phyloP scores from a whole-genome alignment of 2,329 filamentous ascomycete genomes.

The Diaporthe sp. region DNA sequence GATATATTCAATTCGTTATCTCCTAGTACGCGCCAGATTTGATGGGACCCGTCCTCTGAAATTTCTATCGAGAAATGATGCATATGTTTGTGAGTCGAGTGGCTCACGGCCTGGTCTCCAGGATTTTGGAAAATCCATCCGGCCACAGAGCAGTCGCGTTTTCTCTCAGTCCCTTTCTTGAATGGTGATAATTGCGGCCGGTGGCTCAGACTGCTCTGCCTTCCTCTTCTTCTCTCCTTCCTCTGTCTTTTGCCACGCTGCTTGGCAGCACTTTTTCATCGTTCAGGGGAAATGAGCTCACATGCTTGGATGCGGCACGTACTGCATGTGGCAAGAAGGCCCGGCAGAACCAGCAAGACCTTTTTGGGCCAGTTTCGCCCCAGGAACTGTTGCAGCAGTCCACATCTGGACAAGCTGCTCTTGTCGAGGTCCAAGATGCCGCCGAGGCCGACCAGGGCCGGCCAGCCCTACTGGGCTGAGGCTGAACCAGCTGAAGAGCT shows the following conservation, averaged over 20 bases:
- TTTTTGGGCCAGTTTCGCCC: not conserved
- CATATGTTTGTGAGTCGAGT: not conserved
- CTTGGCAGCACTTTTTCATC: not conserved
- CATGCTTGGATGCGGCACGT: not conserved
- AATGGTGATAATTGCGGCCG: not conserved
- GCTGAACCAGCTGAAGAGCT: constrained; percentile 27
- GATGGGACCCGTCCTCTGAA: not conserved
- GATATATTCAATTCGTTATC: not conserved
- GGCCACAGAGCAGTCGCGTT: not conserved
- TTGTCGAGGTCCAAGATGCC: not conserved
- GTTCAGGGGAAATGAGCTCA: not conserved
- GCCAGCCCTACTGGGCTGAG: constrained; percentile 21
- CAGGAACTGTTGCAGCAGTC: not conserved
- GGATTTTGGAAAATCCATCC: not conserved
- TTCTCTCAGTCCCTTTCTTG: not conserved
- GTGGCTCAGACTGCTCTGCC: constrained; percentile 5
- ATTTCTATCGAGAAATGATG: not conserved
- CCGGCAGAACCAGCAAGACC: not conserved
- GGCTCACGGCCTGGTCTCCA: not conserved
- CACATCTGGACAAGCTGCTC: not conserved
- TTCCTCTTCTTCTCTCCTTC: not conserved
- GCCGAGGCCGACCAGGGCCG: not conserved
- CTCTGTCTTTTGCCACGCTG: not conserved
- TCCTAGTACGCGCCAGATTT: not conserved
- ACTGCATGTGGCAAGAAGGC: not conserved